phyloP scores from a whole-genome alignment of 2,329 filamentous ascomycete species.

The Colletotrichum zoysiae region DNA sequence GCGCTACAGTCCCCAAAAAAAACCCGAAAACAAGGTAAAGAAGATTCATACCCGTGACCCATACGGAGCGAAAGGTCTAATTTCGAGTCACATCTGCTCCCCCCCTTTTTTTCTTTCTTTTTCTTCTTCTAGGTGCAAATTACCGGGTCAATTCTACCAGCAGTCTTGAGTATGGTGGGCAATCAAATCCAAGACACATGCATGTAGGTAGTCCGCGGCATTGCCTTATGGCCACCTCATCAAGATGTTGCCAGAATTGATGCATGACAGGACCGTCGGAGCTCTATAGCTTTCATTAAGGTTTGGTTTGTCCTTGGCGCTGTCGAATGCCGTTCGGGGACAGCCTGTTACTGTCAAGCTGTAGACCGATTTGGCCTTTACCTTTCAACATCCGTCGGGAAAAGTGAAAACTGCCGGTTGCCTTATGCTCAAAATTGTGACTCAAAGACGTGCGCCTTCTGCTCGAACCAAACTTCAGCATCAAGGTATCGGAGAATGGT shows the following conservation, averaged over 20 bases:
- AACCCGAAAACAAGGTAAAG: background rate
- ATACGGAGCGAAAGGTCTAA: background rate
- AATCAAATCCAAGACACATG: background rate
- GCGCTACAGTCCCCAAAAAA: background rate
- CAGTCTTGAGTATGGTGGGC: background rate
- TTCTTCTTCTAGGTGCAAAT: background rate
- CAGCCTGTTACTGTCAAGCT: too few relatives aligned
- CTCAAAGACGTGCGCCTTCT: background rate
- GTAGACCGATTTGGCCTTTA: background rate
- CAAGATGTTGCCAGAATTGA: background rate
- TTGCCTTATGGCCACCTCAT: background rate
- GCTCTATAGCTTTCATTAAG: background rate
- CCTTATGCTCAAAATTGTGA: background rate
- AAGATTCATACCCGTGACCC: background rate
- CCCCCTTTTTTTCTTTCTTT: accelerated
- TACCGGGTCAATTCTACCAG: background rate
- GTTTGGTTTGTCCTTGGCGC: background rate
- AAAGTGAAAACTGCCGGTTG: background rate
- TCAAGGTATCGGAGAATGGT: background rate
- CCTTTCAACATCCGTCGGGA: background rate
- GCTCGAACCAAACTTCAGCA: background rate
- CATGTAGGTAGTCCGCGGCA: accelerated
- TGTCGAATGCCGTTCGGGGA: background rate
- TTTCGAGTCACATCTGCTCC: background rate
- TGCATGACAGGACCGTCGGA: too few relatives aligned